phyloP scores from a whole-genome alignment of 2,329 filamentous ascomycete species.

The Sporothrix mexicana region DNA sequence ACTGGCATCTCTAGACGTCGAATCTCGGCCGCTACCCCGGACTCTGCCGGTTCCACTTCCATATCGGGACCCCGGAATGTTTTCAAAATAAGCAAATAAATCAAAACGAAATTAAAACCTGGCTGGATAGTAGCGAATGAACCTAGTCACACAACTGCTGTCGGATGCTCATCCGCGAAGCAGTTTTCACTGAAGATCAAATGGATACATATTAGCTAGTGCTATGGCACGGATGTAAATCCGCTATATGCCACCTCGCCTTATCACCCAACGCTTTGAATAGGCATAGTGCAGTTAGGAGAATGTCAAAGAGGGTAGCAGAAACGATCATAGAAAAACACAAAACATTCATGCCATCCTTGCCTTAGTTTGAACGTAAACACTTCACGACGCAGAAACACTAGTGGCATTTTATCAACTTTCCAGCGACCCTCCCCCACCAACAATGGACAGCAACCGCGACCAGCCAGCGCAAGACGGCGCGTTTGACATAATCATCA shows the following conservation, averaged over 20 bases:
- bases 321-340: neutral
- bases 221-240: neutral
- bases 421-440: neutral
- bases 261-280: neutral
- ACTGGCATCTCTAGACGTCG: neutral
- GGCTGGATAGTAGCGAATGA: no score
- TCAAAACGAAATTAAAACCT: no score
- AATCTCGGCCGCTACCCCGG: neutral
- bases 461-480: neutral
- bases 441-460: neutral
- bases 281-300: neutral
- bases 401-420: neutral
- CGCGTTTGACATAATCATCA: slow-evolving; percentile 61
- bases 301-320: neutral
- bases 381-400: neutral
- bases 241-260: neutral
- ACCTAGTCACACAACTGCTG: neutral
- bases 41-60: neutral
- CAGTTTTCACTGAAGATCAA: neutral
- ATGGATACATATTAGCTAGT: neutral
- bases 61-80: neutral
- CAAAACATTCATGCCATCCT: neutral
- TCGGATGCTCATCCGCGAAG: neutral
- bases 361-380: neutral
- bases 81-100: no score